A percentile compares a stretch with the other conserved stretches of the same genome.
These are phyloP conservation scores for Suillus discolor DNA, from an alignment of 768 basidiomycete species.

Conservation along the genomic window DNA sequence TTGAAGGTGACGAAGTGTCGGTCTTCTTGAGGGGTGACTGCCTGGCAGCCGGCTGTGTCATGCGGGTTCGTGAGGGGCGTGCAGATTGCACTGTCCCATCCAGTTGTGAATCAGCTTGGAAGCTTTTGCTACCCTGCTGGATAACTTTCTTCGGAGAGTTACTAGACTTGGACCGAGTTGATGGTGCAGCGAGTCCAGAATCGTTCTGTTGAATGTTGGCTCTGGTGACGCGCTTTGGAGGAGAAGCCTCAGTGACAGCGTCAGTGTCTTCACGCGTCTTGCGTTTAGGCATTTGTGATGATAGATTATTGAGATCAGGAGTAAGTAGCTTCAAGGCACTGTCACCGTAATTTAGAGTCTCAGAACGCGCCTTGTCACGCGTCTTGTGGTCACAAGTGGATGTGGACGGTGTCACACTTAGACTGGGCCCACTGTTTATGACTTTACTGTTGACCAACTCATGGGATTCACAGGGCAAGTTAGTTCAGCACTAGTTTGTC, in stretches of 20 bases:
- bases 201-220: conserved; percentile 16
- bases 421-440: conserved; percentile 2
- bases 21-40: conserved; percentile 10
- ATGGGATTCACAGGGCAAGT: conserved; percentile 70
- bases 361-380: conserved; percentile 23
- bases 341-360: not conserved
- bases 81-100: conserved; percentile 3
- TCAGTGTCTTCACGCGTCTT: conserved; percentile 34
- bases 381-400: conserved; percentile 11
- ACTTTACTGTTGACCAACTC: conserved; percentile 8
- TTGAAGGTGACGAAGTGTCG: not conserved
- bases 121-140: not conserved
- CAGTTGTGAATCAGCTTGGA: conserved; percentile 3
- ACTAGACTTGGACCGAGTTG: not conserved
- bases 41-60: not conserved
- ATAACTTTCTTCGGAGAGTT: conserved; percentile 1
- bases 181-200: not conserved
- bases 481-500: not conserved
- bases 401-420: conserved; percentile 22
- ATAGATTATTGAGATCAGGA: not conserved
- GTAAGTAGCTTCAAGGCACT: not conserved
- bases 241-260: conserved; percentile 21
- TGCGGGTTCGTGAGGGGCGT: conserved; percentile 2
- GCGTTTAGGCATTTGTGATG: conserved; percentile 47
- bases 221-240: conserved; percentile 38